Percentiles rank a stretch among this genome's conserved stretches.
These are phyloP conservation scores for Blastobotrys elegans DNA, from an alignment of 1,139 yeast species.

Conservation along the genomic window DNA sequence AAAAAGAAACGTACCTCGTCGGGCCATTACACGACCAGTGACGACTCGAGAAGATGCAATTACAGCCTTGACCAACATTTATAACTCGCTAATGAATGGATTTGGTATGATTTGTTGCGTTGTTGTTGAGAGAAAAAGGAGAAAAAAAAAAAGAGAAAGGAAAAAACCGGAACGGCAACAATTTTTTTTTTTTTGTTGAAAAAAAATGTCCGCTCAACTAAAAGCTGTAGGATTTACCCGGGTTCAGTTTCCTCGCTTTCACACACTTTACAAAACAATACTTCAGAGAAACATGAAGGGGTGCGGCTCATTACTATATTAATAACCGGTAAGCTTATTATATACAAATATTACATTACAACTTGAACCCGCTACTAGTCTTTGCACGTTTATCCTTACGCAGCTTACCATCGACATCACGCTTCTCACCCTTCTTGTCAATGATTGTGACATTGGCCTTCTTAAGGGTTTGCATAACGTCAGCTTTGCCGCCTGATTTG, in stretches of 20 bases:
- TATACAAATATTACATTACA: slow-evolving; percentile 5
- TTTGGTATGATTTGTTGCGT: not conserved
- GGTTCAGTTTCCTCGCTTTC: not conserved
- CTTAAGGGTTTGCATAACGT: slow-evolving; percentile 67
- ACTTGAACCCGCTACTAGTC: slow-evolving; percentile 9
- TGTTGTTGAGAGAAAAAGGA: not conserved
- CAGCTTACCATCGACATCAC: slow-evolving; percentile 66
- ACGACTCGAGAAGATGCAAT: slow-evolving; percentile 11
- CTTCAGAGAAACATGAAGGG: not conserved
- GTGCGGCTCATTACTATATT: not conserved
- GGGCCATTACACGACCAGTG: slow-evolving; percentile 12
- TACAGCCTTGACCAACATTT: slow-evolving; percentile 10
- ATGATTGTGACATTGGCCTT: slow-evolving; percentile 74
- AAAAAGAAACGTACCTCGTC: slow-evolving; percentile 10
- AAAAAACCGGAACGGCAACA: not conserved
- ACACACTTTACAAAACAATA: no score
- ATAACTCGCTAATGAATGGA: not conserved
- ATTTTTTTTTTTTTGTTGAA: not conserved
- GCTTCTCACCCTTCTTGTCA: slow-evolving; percentile 70
- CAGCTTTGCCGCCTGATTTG: slow-evolving; percentile 55
- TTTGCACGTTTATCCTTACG: slow-evolving; percentile 37
- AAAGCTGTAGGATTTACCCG: not conserved
- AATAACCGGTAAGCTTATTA: no score
- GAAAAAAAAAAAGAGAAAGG: not conserved
- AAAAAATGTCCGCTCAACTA: not conserved